phyloP scores from a whole-genome alignment of 2,329 filamentous ascomycete genomes.

The Nemania diffusa region DNA sequence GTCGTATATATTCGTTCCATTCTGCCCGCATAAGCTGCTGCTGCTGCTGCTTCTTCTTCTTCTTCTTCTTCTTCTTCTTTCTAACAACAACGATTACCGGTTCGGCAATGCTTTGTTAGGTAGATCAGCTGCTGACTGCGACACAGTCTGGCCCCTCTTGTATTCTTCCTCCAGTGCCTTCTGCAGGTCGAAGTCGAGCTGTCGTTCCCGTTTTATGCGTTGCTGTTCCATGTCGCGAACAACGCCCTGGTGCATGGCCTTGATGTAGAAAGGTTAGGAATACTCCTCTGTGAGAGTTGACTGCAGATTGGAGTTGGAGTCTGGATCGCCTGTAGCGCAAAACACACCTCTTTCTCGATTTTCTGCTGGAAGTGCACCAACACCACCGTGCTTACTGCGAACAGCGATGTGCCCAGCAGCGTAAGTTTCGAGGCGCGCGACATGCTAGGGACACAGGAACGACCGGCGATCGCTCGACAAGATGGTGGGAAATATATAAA shows the following conservation, averaged over 20 bases:
- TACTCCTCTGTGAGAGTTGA: not conserved
- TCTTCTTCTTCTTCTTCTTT: not conserved
- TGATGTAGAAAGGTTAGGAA: conserved; percentile 23
- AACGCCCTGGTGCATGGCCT: conserved; percentile 97
- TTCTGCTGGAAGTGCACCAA: conserved; percentile 92
- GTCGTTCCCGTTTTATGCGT: conserved; percentile 86
- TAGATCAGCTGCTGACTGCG: conserved; percentile 36
- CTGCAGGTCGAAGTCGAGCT: conserved; percentile 95
- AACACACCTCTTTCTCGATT: conserved; percentile 79
- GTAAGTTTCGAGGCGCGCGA: conserved; percentile 91
- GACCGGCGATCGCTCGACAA: conserved; percentile 24
- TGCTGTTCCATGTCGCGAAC: conserved; percentile 95
- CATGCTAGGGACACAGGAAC: too few relatives aligned
- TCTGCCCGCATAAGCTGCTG: not conserved
- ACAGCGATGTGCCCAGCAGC: conserved; percentile 78
- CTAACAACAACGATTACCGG: conserved; percentile 33
- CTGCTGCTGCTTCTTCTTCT: not conserved
- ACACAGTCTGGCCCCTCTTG: conserved; percentile 84
- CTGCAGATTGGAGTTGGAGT: not conserved
- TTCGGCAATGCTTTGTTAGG: conserved; percentile 38
- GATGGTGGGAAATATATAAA: not conserved
- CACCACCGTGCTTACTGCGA: conserved; percentile 79
- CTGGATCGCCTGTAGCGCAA: not conserved
- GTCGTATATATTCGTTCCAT: not conserved
- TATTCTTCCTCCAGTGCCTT: conserved; percentile 87